Base-by-base conservation (phyloP, 2,329 filamentous ascomycete species). In the Nemania serpens region DNA sequence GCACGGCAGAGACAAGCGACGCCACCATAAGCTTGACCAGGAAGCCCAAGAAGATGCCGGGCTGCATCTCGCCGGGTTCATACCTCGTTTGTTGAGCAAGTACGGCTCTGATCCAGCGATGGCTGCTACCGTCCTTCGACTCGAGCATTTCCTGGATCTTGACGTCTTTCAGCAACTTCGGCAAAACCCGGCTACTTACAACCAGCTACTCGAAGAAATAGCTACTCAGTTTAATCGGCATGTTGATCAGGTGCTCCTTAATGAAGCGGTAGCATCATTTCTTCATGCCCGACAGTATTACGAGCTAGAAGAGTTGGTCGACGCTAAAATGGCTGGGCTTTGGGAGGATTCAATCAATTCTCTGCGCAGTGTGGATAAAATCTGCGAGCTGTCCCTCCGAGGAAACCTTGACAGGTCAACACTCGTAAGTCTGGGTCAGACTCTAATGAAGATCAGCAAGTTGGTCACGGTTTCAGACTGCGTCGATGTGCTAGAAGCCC, bases 161-260 rank as follows among this genome's bases (percentile, higher is more conserved):
- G 90, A 94, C 42, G 85, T 93, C 20, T 96, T 98, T 72, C 89
- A 93, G 72, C 91, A 96, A 70, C 80, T 98, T 39, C 89, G 93
- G 53, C 93, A 97, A 73, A 92, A 96, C 66, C 87, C 91, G 0
- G 88, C 89, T 1, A 89, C 88, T 1, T 96, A 96, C 71, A 86
- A 88, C 6, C 87, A 89, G 20, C 79, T 98, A 33, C 81, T 99
- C 1, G 93, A 97, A 68, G 93, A 97, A 70, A 92, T 98, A 68
- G 93, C 91, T 74, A 92, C 91, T 59, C 95, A 99, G 70, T 98
- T 99, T 77, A 88, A 90, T 69, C 88, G 92, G n/a, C 95, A 99
- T 72, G 91, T 91, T 45, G 91, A 96, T 70, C 90, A 91, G 69
- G 85, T 86, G 57, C 93, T 98, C 17, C 82, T 99, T 47, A 87